Evolutionary conservation across 169 alveolate genomes (phyloP).

Genomic region (Blepharisma undulans): DNA sequence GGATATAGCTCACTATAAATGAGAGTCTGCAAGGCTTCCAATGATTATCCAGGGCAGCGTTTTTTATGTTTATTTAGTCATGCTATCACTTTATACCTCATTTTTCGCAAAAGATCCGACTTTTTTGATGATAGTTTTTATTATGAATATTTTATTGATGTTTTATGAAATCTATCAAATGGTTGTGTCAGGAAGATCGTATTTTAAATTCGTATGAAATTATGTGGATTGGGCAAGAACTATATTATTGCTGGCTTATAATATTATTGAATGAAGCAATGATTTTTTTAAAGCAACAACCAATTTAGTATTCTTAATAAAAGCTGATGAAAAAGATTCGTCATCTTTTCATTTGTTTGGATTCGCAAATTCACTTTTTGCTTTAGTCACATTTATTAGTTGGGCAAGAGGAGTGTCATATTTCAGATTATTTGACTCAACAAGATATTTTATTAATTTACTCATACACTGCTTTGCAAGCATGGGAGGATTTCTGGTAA

Average conservation of each 20-base stretch:
- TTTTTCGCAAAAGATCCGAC: not conserved
- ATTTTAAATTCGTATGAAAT: not conserved
- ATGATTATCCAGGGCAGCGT: not conserved
- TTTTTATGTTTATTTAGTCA: not conserved
- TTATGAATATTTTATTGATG: slow-evolving; percentile 4
- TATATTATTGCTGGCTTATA: not conserved
- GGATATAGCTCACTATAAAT: slow-evolving; percentile 27
- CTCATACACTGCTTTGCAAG: not conserved
- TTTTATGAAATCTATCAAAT: slow-evolving; percentile 28
- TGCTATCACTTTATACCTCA: not conserved
- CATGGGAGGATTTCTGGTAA: slow-evolving; percentile 11
- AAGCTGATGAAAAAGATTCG: not conserved
- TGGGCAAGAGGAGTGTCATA: slow-evolving; percentile 27
- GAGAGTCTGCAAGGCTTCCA: not conserved
- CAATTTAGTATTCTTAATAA: not conserved
- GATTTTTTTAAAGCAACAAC: not conserved
- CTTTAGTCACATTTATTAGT: not conserved
- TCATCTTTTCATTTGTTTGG: not conserved
- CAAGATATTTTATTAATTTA: slow-evolving; percentile 21
- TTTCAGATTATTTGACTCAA: not conserved
- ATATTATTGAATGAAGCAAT: not conserved
- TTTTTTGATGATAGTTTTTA: not conserved
- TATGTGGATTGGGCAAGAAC: not conserved
- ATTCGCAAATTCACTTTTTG: not conserved
- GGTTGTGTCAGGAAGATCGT: not conserved